phyloP scores from a whole-genome alignment of 345 rosid genomes.

The Fremontodendron californicum region DNA sequence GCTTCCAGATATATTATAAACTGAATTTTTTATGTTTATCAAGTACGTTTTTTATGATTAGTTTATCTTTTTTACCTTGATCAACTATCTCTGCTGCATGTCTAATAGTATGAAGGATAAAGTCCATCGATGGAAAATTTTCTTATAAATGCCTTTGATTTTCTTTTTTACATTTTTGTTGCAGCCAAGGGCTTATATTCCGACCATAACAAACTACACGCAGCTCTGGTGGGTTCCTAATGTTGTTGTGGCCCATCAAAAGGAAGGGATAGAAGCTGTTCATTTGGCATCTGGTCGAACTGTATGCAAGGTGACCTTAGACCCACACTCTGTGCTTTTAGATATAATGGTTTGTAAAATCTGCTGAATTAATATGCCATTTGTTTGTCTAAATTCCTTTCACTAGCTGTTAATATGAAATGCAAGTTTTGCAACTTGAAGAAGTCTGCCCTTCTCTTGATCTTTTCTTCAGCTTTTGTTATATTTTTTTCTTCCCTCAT shows the following conservation, averaged over 20 bases:
- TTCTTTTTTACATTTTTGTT: slow-evolving; percentile 25
- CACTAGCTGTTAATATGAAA: neutral
- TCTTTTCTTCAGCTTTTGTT: neutral
- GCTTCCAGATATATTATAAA: neutral
- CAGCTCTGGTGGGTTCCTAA: slow-evolving; percentile 99
- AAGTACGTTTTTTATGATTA: neutral
- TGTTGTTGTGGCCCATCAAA: slow-evolving; percentile 95
- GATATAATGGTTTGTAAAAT: neutral
- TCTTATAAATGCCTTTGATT: slow-evolving; percentile 8
- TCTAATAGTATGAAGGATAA: neutral
- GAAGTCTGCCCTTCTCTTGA: neutral
- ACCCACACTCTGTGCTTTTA: slow-evolving; percentile 3
- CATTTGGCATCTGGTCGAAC: slow-evolving; percentile 95
- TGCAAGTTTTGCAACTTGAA: slow-evolving; percentile 1
- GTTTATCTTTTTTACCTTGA: neutral
- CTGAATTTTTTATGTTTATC: neutral
- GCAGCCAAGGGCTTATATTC: slow-evolving; percentile 75
- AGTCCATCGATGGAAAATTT: neutral
- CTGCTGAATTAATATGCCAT: neutral
- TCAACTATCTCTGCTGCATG: neutral
- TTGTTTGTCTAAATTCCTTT: slow-evolving; percentile 1
- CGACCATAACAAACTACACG: slow-evolving; percentile 92
- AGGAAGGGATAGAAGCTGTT: slow-evolving; percentile 94
- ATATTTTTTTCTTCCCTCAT: neutral
- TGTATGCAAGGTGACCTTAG: slow-evolving; percentile 67